Base-by-base conservation (phyloP, 805 yeast species). In the Sungouiozyma ichnusensis region DNA sequence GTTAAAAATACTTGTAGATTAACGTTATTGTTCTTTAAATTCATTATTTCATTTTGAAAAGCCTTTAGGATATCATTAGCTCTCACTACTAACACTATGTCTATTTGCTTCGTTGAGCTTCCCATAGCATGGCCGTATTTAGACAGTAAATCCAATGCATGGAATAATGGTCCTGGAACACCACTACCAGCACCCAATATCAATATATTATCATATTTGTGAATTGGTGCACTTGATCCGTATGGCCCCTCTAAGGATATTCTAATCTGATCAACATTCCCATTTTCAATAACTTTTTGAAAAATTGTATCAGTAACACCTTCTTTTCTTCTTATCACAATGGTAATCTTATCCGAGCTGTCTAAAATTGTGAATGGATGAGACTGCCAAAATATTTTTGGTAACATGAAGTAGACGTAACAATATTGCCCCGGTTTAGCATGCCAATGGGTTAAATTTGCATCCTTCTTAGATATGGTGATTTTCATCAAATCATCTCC, bases 161-260 rank as follows among this genome's bases (percentile, higher is more conserved):
- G 65, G 3, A 74, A 60, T 43, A 72, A 71, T 16, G 75, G 67
- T 2, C 77, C 84, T 1, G 90, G 79, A 40, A 83, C 66, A 41
- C 92, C 92, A 41, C 77, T 77, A 24, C 92, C 90, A 38, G 86
- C 88, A 6, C 88, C 81, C 18, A 82, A 47, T 36, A 79, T 68
- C 5, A 80, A 67, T 4, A 79, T 72, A 43, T 73, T 70, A 38
- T 76, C 72, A 50, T 71, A 80, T 36, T 65, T 62, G 19, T 65
- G 61, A 14, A 76, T 62, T 2, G 79, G 73, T 3, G 73, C 55
- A 2, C 71, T 48, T 33, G 67, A 65, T 2, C 90, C 85, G 53
- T 83, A 82, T 2, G 88, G 87, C 1, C 90, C 90, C 54, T 82
- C 90, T 2, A 77, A 37, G 9, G 66, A 56, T 8, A 69, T 54